Base-by-base conservation (phyloP, 345 rosid species). In the Lepidium sativum region DNA sequence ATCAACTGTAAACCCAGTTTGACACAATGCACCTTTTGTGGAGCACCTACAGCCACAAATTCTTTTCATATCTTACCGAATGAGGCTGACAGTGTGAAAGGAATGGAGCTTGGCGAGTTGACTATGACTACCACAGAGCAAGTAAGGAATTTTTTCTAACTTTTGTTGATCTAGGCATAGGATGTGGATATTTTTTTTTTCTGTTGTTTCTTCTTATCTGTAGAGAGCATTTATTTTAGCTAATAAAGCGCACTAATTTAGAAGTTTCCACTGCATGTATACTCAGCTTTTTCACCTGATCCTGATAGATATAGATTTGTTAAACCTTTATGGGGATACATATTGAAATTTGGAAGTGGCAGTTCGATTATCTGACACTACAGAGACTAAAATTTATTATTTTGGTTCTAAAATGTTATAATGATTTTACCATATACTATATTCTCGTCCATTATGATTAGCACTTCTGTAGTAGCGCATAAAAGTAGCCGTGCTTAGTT, bases 41-140 rank as follows among this genome's bases (percentile, higher is more conserved):
- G 86, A 61, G 82, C 72, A 67, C 38, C 72, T 59, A 66, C 86
- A 69, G 25, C 76, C 53, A 66, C 87, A 62, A 73, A 58, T 72
- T 79, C 94, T 43, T 92, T 89, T 72, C 81, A 84, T 63, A 77
- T 80, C 50, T 87, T 89, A 44, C 33, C 84, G 6, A 60, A 60
- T 51, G 81, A 84, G 58, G 48, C 68, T 10, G 86, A 78, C n/a
- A 74, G 64, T 75, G 67, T 58, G 37, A 70, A 70, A 39, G 70
- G 78, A 67, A 53, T 68, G 58, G 64, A 67, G 41, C 55, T 68
- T 72, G 72, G 79, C 59, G 86, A 74, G 40, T 57, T 78, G 58
- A 80, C 79, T 42, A 50, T 70, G 63, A 56, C 81, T 57, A 57
- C 78, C 27, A 54, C 67, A 27, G 89, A 82, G 33, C 81, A 85